These are phyloP conservation scores for Taphrina deformans DNA, from an alignment of 1,139 yeast genomes.

Conservation along the genomic window DNA sequence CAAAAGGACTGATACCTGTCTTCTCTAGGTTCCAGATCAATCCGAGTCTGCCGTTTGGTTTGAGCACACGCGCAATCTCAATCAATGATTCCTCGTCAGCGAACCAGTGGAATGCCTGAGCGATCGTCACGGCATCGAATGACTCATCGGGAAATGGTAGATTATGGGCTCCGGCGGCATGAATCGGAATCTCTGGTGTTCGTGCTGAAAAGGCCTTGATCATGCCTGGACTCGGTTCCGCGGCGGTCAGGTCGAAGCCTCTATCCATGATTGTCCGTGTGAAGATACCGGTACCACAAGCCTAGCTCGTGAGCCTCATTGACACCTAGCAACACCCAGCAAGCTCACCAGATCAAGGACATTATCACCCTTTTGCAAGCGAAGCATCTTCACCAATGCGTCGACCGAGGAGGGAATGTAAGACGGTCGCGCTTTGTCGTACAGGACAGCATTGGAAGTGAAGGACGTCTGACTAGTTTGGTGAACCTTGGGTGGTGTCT, in stretches of 20 bases:
- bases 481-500: slow-evolving; percentile 42
- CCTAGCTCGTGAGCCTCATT: not conserved
- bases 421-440: slow-evolving; percentile 60
- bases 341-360: slow-evolving; percentile 61
- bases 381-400: slow-evolving; percentile 50
- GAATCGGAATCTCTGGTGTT: slow-evolving; percentile 51
- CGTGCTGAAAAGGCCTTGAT: slow-evolving; percentile 52
- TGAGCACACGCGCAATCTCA: slow-evolving; percentile 58
- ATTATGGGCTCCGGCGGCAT: slow-evolving; percentile 53
- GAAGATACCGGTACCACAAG: slow-evolving; percentile 63
- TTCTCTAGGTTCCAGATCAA: slow-evolving; percentile 57
- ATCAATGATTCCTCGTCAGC: slow-evolving; percentile 53
- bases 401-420: slow-evolving; percentile 54
- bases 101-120: slow-evolving; percentile 74
- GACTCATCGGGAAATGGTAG: slow-evolving; percentile 54
- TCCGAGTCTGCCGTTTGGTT: slow-evolving; percentile 55
- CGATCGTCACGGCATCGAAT: slow-evolving; percentile 58
- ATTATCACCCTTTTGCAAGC: slow-evolving; percentile 44
- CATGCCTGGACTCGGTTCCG: slow-evolving; percentile 67
- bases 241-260: slow-evolving; percentile 54
- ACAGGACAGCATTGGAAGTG: slow-evolving; percentile 56
- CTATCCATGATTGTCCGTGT: slow-evolving; percentile 52
- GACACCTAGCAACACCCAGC: too few relatives aligned
- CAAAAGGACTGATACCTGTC: not conserved
- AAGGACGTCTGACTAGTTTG: slow-evolving; percentile 52